phyloP scores from a whole-genome alignment of 352 stramenopile species.

The Peronosclerospora sorghi region DNA sequence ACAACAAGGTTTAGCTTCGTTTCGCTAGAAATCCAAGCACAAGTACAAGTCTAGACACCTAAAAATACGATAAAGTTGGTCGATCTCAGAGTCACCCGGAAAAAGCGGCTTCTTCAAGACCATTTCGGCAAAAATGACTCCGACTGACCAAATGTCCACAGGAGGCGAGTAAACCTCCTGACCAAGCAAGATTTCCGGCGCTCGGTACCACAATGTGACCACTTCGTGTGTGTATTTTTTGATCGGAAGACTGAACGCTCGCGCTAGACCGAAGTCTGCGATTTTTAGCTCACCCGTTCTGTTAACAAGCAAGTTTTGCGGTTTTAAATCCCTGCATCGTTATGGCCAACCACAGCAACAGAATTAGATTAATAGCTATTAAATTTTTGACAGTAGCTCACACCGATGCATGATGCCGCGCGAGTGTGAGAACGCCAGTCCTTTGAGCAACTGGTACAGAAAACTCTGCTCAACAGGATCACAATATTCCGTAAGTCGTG shows the following conservation, averaged over 20 bases:
- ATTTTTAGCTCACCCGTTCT: constrained; percentile 93
- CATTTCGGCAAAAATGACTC: constrained; percentile 82
- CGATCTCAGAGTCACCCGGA: constrained; percentile 76
- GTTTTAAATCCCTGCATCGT: constrained; percentile 89
- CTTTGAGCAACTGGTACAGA: constrained; percentile 81
- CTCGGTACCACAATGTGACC: constrained; percentile 98
- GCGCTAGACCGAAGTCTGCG: constrained; percentile 96
- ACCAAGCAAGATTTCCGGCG: constrained; percentile 96
- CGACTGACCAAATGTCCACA: constrained; percentile 84
- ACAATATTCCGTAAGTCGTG: background rate
- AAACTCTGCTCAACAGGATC: constrained; percentile 26
- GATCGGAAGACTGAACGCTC: constrained; percentile 94
- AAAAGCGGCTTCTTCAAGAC: constrained; percentile 74
- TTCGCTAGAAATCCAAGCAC: background rate
- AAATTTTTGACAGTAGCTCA: background rate
- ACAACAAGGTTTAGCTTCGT: background rate
- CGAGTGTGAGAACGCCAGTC: constrained; percentile 80
- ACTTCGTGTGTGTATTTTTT: constrained; percentile 97
- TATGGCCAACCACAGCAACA: background rate
- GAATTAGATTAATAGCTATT: background rate
- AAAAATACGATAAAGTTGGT: constrained; percentile 85
- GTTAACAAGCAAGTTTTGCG: constrained; percentile 96
- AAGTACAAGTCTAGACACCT: constrained; percentile 25
- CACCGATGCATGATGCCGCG: constrained; percentile 84
- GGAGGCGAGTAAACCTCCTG: constrained; percentile 81